Evolutionary conservation across 805 yeast genomes (phyloP).

Genomic region (Sporopachydermia quercuum): DNA sequence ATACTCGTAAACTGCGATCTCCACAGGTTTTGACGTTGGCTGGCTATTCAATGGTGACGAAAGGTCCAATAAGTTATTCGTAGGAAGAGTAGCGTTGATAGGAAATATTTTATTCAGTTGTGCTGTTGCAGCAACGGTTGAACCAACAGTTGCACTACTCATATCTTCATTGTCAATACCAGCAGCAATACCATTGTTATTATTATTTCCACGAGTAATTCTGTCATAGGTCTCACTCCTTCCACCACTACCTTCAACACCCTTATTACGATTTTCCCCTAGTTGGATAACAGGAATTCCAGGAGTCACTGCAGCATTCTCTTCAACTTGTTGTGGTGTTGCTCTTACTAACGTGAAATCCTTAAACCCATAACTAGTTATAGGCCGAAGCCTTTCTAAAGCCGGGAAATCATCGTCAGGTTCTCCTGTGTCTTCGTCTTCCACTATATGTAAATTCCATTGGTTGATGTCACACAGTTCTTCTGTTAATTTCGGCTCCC

Average conservation of each 20-base stretch:
- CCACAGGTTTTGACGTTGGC: neutral
- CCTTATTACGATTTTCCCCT: slow-evolving; percentile 6
- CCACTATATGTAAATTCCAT: slow-evolving; percentile 73
- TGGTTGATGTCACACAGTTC: slow-evolving; percentile 37
- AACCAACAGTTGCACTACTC: slow-evolving; percentile 11
- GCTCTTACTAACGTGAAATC: slow-evolving; percentile 69
- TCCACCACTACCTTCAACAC: slow-evolving; percentile 10
- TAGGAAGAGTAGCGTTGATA: slow-evolving; percentile 14
- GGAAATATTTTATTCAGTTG: slow-evolving; percentile 10
- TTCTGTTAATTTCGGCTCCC: slow-evolving; percentile 14
- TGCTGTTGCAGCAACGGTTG: slow-evolving; percentile 5
- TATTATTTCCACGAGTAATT: slow-evolving; percentile 3
- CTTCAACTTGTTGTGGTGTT: slow-evolving; percentile 23
- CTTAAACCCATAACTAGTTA: slow-evolving; percentile 63
- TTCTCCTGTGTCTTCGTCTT: slow-evolving; percentile 88
- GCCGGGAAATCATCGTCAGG: slow-evolving; percentile 87
- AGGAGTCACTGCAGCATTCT: slow-evolving; percentile 41
- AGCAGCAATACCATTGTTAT: neutral
- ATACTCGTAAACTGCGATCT: neutral
- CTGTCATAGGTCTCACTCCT: slow-evolving; percentile 3
- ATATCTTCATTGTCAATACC: too few relatives aligned
- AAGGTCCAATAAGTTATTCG: neutral
- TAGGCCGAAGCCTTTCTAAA: slow-evolving; percentile 48
- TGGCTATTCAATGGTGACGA: too few relatives aligned
- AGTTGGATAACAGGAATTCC: neutral